phyloP scores from a whole-genome alignment of 192 early-diverging fungal genomes.

The Entomortierella beljakovae region DNA sequence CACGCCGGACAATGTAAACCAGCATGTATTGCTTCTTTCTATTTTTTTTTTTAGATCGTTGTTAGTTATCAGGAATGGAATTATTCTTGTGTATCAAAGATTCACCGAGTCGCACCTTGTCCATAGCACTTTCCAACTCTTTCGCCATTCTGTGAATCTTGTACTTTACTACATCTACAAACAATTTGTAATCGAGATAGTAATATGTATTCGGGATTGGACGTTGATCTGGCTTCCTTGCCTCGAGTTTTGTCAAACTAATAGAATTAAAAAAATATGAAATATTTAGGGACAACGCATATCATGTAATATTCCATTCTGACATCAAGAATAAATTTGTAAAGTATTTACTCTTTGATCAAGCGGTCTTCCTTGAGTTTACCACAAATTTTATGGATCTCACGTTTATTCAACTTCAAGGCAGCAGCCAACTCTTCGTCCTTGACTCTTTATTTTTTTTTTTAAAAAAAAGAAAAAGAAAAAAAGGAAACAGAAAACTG shows the following conservation, averaged over 20 bases:
- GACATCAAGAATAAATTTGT: neutral
- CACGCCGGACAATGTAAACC: slow-evolving; percentile 77
- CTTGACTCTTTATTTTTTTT: slow-evolving; percentile 60
- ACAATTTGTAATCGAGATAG: slow-evolving; percentile 93
- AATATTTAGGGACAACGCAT: neutral
- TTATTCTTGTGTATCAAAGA: neutral
- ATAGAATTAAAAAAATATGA: neutral
- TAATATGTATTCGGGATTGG: slow-evolving; percentile 76
- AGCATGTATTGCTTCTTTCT: slow-evolving; percentile 74
- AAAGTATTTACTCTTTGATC: slow-evolving; percentile 79
- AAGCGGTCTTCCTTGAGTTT: slow-evolving; percentile 83
- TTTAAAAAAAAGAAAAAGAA: neutral
- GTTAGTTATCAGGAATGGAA: neutral
- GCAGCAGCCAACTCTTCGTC: slow-evolving; percentile 81
- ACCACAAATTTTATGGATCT: slow-evolving; percentile 83
- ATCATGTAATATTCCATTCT: neutral
- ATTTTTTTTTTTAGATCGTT: neutral
- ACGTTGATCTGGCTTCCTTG: slow-evolving; percentile 68
- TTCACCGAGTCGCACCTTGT: slow-evolving; percentile 50
- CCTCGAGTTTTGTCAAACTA: slow-evolving; percentile 65
- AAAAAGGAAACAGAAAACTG: neutral
- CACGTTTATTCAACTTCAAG: slow-evolving; percentile 73
- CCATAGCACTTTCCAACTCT: slow-evolving; percentile 65
- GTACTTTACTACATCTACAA: slow-evolving; percentile 94
- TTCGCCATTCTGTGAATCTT: slow-evolving; percentile 88